Conservation (phyloP, 208 protist genomes). For the Plasmodiophora brassicae region DNA sequence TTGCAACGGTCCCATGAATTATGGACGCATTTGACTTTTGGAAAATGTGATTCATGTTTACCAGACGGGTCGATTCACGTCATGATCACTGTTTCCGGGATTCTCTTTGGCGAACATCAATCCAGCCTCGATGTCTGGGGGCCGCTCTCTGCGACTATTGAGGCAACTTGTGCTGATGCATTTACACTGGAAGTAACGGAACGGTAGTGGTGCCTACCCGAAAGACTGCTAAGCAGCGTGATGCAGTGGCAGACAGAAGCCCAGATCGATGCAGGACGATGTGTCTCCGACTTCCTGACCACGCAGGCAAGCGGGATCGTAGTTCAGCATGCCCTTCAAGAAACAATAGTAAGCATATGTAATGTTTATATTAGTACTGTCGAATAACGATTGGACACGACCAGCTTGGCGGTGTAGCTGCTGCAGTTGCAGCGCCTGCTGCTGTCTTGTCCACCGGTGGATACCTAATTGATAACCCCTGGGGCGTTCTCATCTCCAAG, state of each 20-base stretch:
- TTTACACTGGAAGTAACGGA: not conserved
- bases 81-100: not conserved
- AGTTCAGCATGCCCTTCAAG: not conserved
- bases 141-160: not conserved
- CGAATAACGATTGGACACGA: not conserved
- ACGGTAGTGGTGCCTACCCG: not conserved
- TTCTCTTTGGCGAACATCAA: not conserved
- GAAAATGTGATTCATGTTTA: not conserved
- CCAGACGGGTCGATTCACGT: not conserved
- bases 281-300: not conserved
- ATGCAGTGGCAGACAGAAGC: not conserved
- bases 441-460: conserved; percentile 24
- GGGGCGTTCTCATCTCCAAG: conserved; percentile 15
- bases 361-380: not conserved
- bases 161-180: not conserved
- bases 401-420: not conserved
- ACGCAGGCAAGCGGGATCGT: not conserved
- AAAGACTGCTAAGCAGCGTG: not conserved
- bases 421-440: not conserved
- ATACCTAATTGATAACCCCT: conserved; percentile 15
- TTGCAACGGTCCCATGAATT: not conserved
- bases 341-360: not conserved
- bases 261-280: not conserved
- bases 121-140: not conserved
- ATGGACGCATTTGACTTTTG: not conserved